phyloP scores from a whole-genome alignment of 768 basidiomycete genomes.

The Sarcodon sp. region DNA sequence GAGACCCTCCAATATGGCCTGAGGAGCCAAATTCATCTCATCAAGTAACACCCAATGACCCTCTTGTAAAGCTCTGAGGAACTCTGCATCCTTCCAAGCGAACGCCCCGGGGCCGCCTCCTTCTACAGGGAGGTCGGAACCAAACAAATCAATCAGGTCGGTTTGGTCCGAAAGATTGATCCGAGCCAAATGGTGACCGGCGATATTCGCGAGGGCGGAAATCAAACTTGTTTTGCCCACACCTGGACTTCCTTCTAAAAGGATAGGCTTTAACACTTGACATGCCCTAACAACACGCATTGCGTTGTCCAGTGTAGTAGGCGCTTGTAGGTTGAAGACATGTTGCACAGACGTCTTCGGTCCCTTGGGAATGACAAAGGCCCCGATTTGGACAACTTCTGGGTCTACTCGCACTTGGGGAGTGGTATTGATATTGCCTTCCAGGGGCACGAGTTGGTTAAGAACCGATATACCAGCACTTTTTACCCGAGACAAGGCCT shows the following conservation, averaged over 20 bases:
- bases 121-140: slow-evolving; percentile 91
- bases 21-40: slow-evolving; percentile 98
- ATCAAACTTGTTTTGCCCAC: slow-evolving; percentile 96
- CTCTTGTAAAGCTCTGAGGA: slow-evolving; percentile 84
- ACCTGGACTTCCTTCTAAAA: slow-evolving; percentile 95
- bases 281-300: slow-evolving; percentile 83
- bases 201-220: slow-evolving; percentile 69
- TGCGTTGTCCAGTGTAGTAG: slow-evolving; percentile 81
- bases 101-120: slow-evolving; percentile 88
- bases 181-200: slow-evolving; percentile 72
- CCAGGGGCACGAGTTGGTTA: slow-evolving; percentile 38
- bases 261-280: slow-evolving; percentile 81
- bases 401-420: background rate
- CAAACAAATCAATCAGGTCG: slow-evolving; percentile 91
- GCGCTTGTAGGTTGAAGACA: slow-evolving; percentile 73
- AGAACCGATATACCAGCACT: slow-evolving; percentile 42
- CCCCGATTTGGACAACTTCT: slow-evolving; percentile 43
- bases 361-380: slow-evolving; percentile 63
- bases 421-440: slow-evolving; percentile 2
- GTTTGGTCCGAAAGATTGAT: slow-evolving; percentile 99
- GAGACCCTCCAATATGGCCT: slow-evolving; percentile 91
- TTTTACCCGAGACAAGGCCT: slow-evolving; percentile 49
- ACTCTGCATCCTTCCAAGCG: slow-evolving; percentile 95
- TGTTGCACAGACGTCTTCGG: slow-evolving; percentile 19
- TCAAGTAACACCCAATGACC: slow-evolving; percentile 97